phyloP scores from a whole-genome alignment of 148 eudicot species.

The Spergularia marina region DNA sequence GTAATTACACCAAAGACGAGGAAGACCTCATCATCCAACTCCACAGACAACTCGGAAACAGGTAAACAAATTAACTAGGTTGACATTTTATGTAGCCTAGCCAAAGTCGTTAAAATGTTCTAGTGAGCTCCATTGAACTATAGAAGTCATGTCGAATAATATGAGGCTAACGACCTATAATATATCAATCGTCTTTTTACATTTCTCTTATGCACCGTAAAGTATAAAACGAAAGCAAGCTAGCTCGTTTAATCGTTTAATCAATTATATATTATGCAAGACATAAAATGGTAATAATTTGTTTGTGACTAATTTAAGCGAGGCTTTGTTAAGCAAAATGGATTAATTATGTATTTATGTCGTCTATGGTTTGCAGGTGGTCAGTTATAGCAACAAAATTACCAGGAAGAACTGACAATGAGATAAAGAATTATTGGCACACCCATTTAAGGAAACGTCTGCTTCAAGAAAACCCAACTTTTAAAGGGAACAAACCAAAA shows the following conservation, averaged over 20 bases:
- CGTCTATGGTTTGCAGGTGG: slow-evolving; percentile 31
- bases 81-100: neutral
- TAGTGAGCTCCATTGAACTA: neutral
- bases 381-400: slow-evolving; percentile 32
- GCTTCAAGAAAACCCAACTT: neutral
- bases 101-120: neutral
- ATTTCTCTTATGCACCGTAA: no score
- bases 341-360: neutral
- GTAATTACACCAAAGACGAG: slow-evolving; percentile 40
- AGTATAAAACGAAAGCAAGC: no score
- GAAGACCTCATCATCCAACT: slow-evolving; percentile 43
- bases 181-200: no score
- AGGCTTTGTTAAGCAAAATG: neutral
- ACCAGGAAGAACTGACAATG: slow-evolving; percentile 43
- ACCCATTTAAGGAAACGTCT: slow-evolving; percentile 31
- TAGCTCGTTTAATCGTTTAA: no score
- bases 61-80: slow-evolving; percentile 20
- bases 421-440: slow-evolving; percentile 41
- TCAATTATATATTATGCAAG: no score
- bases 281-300: neutral
- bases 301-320: neutral
- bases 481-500: neutral
- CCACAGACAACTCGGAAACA: slow-evolving; percentile 39
- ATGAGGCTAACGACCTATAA: no score
- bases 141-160: no score